phyloP scores from a whole-genome alignment of 2,329 filamentous ascomycete species.

The Trichophyton schoenleinii region DNA sequence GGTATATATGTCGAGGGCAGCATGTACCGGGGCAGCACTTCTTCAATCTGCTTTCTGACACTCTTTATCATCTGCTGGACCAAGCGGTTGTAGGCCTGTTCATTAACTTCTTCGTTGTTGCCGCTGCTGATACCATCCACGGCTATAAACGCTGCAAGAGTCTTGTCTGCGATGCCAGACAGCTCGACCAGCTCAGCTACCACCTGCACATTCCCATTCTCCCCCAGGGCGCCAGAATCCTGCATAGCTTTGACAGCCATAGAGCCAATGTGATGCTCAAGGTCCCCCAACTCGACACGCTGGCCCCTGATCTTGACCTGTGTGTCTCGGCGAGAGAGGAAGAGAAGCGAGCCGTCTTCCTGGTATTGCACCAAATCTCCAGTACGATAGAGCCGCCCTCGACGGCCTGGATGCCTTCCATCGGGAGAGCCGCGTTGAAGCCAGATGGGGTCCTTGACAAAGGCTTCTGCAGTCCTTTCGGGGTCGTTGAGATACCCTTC shows the following conservation, averaged over 20 bases:
- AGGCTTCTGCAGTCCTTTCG: slow-evolving; percentile 12
- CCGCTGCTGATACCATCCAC: neutral
- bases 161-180: neutral
- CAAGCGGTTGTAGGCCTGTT: neutral
- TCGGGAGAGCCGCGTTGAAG: neutral
- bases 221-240: neutral
- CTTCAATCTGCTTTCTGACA: slow-evolving; percentile 12
- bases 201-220: neutral
- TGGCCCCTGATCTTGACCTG: slow-evolving; percentile 82
- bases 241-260: slow-evolving; percentile 18
- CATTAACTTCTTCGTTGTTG: neutral
- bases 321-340: slow-evolving; percentile 18
- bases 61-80: neutral
- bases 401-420: neutral
- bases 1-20: slow-evolving; percentile 8
- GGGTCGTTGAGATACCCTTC: slow-evolving; percentile 24
- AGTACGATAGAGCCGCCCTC: slow-evolving; percentile 18
- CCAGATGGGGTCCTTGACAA: slow-evolving; percentile 10
- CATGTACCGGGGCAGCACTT: slow-evolving; percentile 21
- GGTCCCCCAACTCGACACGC: slow-evolving; percentile 71
- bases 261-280: slow-evolving; percentile 31
- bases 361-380: slow-evolving; percentile 17
- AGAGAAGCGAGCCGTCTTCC: slow-evolving; percentile 11
- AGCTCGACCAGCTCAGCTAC: neutral
- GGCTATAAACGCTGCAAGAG: neutral